Evolutionary conservation across 495 filamentous ascomycete genomes (phyloP), one percentile per base, ranked within the genome.

Genomic region (Penicillium macrosclerotiorum): DNA sequence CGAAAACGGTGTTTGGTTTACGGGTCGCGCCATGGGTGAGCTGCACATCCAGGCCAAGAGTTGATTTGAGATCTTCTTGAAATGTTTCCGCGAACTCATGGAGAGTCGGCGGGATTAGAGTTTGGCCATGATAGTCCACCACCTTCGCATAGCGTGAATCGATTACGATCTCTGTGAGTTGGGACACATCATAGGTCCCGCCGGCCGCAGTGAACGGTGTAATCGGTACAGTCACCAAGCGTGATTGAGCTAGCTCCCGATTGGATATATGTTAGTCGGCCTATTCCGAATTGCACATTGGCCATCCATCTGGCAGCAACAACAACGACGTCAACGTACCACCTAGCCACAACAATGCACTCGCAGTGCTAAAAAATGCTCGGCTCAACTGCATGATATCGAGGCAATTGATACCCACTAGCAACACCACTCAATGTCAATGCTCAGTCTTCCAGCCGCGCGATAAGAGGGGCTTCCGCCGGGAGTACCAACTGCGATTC

Each of bases 51-150:
- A 68, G 18, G 2, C 45, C 59, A 20, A 69, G 30, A 8, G 51
- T 50, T 18, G 49, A 54, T 12, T 52, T 48, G 1, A 78, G 51
- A 41, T 78, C 70, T 2, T 48, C 56, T 12, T 59, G 59, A 23
- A 78, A 76, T 3, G 67, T 71, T 7, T 54, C 37, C 2, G 71
- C 72, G 42, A 78, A 76, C 1, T 66, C 55, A 11, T 50, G 48
- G 8, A 76, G 52, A 14, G 61, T 73, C 14, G 72, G 73, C 4
- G 75, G 72, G 8, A 76, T 76, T n/a, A 71, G 54, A 9, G 75
- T 78, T 46, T 73, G 55, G 23, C 74, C 73, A 14, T 54, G 19
- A 7, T 58, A 53, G 37, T 78, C 64, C 14, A 67, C 60, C 0
- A 47, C 25, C 5, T 65, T 36, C 2, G 64, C 51, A 53, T 64